Conservation (phyloP, 805 yeast species). For the Saturnispora besseyi region DNA sequence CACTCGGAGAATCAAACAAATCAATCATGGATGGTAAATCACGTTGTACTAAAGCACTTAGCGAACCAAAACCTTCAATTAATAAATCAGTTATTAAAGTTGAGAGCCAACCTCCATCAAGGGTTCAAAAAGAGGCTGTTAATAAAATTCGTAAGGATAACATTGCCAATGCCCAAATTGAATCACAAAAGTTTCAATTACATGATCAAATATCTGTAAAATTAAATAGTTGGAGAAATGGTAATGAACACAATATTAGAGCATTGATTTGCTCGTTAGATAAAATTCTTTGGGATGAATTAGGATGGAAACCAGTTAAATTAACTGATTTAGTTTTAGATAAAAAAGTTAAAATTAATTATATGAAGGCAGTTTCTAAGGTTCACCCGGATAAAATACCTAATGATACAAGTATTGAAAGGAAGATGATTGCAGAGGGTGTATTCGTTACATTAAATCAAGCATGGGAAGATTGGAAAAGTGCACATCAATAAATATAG, state of each 20-base stretch:
- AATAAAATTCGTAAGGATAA: constrained; percentile 6
- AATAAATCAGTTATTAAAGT: not conserved
- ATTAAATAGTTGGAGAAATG: constrained; percentile 55
- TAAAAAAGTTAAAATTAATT: constrained; percentile 76
- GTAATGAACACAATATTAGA: constrained; percentile 75
- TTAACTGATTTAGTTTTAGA: constrained; percentile 76
- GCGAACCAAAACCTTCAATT: constrained; percentile 19
- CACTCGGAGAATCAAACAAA: constrained; percentile 57
- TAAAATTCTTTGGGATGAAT: constrained; percentile 54
- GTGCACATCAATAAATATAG: not conserved
- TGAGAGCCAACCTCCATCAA: not conserved
- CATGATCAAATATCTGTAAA: constrained; percentile 53
- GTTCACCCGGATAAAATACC: constrained; percentile 82
- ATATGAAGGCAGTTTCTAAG: constrained; percentile 71
- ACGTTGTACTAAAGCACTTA: constrained; percentile 57
- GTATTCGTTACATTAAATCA: constrained; percentile 76
- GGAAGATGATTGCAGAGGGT: constrained; percentile 75
- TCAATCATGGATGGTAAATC: constrained; percentile 71
- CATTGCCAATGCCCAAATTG: constrained; percentile 25
- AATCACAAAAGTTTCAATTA: constrained; percentile 49
- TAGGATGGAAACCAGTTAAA: constrained; percentile 58
- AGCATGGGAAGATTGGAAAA: constrained; percentile 82
- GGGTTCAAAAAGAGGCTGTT: constrained; percentile 1
- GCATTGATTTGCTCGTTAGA: constrained; percentile 65
- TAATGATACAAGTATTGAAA: constrained; percentile 49